phyloP scores from a whole-genome alignment of 495 filamentous ascomycete genomes.

The Penicillium silybi region DNA sequence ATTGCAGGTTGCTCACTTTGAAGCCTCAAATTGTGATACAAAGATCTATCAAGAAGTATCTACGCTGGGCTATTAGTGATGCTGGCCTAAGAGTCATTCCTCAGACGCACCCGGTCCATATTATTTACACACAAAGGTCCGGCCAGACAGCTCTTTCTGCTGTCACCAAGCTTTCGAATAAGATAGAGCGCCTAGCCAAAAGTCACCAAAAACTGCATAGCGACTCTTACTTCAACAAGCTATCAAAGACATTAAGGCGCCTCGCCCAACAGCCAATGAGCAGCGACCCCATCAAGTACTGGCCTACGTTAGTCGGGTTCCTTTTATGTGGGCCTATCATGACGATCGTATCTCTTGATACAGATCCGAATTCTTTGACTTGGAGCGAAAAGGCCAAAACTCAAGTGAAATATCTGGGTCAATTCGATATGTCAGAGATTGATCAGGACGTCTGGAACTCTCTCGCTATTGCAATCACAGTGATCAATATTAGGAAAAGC shows the following conservation, averaged over 20 bases:
- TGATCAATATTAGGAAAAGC: constrained; percentile 35
- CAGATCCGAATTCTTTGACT: constrained; percentile 17
- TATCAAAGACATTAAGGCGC: not conserved
- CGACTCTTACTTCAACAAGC: not conserved
- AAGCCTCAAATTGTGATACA: constrained; percentile 29
- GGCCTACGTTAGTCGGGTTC: constrained; percentile 35
- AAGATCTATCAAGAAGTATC: constrained; percentile 31
- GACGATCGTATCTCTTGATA: constrained; percentile 37
- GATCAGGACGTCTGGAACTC: constrained; percentile 49
- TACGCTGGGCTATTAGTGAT: constrained; percentile 44
- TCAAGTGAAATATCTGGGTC: constrained; percentile 28
- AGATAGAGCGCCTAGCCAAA: constrained; percentile 25
- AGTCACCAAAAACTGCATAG: constrained; percentile 16
- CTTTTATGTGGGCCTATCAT: constrained; percentile 41
- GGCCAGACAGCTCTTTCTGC: constrained; percentile 28
- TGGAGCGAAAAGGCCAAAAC: constrained; percentile 7
- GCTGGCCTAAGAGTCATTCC: constrained; percentile 20
- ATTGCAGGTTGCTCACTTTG: constrained; percentile 25
- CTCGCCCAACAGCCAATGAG: not conserved
- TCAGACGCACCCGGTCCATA: constrained; percentile 27
- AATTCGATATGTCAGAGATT: constrained; percentile 36
- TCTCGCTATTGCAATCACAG: constrained; percentile 38
- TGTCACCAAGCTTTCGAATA: constrained; percentile 25
- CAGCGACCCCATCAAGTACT: not conserved
- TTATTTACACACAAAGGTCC: constrained; percentile 27